These are phyloP conservation scores for Microsporum audouinii DNA, from an alignment of 2,329 filamentous ascomycete genomes.

Conservation along the genomic window DNA sequence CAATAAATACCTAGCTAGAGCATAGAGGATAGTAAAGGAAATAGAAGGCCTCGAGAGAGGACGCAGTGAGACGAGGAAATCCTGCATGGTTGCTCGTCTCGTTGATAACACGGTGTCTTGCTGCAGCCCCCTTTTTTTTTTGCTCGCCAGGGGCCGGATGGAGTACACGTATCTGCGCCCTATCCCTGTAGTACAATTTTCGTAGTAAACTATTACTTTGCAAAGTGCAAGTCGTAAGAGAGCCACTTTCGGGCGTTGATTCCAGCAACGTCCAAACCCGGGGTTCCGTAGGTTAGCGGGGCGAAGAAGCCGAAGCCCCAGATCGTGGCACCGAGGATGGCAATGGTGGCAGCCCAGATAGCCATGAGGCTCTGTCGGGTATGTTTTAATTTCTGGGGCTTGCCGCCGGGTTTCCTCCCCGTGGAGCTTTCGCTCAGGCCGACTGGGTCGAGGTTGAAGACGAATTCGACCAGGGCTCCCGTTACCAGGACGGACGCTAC, in stretches of 20 bases:
- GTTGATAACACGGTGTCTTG: neutral
- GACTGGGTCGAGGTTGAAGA: constrained; percentile 78
- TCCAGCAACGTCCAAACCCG: constrained; percentile 67
- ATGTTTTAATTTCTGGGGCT: constrained; percentile 54
- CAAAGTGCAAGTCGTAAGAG: constrained; percentile 95
- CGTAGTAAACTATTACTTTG: constrained; percentile 55
- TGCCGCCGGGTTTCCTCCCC: constrained; percentile 25
- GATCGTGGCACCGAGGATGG: constrained; percentile 56
- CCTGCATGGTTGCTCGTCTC: neutral
- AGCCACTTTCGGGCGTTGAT: constrained; percentile 87
- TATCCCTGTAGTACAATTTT: neutral
- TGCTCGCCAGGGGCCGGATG: too few species aligned
- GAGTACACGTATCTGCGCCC: too few species aligned
- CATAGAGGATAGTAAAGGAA: neutral
- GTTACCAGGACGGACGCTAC: constrained; percentile 82
- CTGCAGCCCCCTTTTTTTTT: too few species aligned
- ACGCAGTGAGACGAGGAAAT: neutral
- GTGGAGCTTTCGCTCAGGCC: constrained; percentile 29
- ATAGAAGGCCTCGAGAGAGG: neutral
- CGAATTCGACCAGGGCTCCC: constrained; percentile 83
- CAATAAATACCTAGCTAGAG: neutral
- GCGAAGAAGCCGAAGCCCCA: constrained; percentile 88
- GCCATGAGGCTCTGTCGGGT: constrained; percentile 63
- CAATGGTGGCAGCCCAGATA: constrained; percentile 65
- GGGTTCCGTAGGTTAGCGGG: constrained; percentile 88